Evolutionary conservation across 2,329 filamentous ascomycete species (phyloP), one percentile per base, ranked within the genome.

Genomic region (Aspergillus oerlinghausenensis): DNA sequence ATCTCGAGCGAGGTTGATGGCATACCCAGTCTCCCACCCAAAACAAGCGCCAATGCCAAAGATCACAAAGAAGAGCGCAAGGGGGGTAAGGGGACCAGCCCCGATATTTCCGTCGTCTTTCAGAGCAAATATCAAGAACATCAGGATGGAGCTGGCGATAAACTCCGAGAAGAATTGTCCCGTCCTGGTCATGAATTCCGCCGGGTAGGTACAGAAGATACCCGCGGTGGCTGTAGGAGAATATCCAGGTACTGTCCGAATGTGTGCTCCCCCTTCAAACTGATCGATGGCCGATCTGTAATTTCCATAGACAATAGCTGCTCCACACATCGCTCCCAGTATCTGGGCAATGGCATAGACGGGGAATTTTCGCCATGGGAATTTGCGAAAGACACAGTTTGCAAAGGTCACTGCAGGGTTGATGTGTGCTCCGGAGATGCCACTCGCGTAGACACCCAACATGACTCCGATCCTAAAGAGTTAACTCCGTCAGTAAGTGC

Each of bases 1-100:
- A 61, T 91, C 88, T 71, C 88, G 80, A 38, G 87, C 88, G 45
- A 89, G 72, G 65, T 90, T 90, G 62, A 90, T 89, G 17, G 87
- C 88, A 72, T 88, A 91, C 40, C 88, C 87, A 1, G 88, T 91
- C 70, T 90, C 83, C 86, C 86, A 90, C 6, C 88, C 88, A 65
- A 89, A 90, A 67, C 85, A 88, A 32, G 85, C 84, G 19, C 87
- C 87, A 23, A 90, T 84, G 7, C 87, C 88, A 66, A 90, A 90
- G 60, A 90, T 85, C 50, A 90, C 76, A 72, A 90, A 89, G 73
- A 89, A 88, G 5, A 90, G 73, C 7, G 77, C 82, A 1, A 90
- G 73, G 0, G 87, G 85, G 56, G 83, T 78, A 25, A 85, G 63
- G 1, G 79, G 76, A 0, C 84, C 83, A 1, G 84, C 84, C 3